phyloP scores from a whole-genome alignment of 2,329 filamentous ascomycete genomes.

The Xylaria hypoxylon region DNA sequence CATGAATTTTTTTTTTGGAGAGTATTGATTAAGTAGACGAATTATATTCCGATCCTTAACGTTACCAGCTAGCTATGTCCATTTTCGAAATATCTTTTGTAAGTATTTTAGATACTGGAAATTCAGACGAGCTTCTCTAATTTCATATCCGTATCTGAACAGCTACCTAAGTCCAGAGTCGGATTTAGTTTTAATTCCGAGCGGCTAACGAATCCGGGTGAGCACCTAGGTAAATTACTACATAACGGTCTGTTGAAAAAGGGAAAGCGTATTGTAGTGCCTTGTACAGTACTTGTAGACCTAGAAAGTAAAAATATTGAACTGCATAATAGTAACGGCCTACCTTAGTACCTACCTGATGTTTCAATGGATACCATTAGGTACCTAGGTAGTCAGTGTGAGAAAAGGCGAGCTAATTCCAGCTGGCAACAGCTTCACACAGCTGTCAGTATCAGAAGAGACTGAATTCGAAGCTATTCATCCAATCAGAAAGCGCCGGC shows the following conservation, averaged over 20 bases:
- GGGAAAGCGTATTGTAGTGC: background rate
- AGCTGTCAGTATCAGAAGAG: constrained; percentile 19
- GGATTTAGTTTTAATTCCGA: background rate
- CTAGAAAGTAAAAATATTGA: too few relatives aligned
- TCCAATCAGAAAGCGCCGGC: constrained; percentile 33
- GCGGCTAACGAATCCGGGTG: too few relatives aligned
- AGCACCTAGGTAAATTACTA: background rate
- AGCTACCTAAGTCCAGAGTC: background rate
- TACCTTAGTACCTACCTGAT: too few relatives aligned
- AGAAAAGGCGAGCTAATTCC: background rate
- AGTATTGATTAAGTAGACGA: background rate
- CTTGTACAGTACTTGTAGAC: background rate
- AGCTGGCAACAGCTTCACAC: constrained; percentile 17
- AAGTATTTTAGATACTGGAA: background rate
- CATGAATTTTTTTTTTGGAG: background rate
- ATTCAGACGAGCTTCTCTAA: background rate
- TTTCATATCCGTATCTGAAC: background rate
- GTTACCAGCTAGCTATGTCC: background rate
- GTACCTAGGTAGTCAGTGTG: background rate
- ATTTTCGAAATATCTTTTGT: background rate
- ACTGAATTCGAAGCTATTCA: constrained; percentile 11
- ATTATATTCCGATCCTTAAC: too few relatives aligned
- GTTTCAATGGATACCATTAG: too few relatives aligned
- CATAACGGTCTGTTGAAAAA: background rate
- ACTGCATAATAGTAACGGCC: too few relatives aligned